Conservation (phyloP, 257 asterid species). For the Solanum pimpinellifolium region DNA sequence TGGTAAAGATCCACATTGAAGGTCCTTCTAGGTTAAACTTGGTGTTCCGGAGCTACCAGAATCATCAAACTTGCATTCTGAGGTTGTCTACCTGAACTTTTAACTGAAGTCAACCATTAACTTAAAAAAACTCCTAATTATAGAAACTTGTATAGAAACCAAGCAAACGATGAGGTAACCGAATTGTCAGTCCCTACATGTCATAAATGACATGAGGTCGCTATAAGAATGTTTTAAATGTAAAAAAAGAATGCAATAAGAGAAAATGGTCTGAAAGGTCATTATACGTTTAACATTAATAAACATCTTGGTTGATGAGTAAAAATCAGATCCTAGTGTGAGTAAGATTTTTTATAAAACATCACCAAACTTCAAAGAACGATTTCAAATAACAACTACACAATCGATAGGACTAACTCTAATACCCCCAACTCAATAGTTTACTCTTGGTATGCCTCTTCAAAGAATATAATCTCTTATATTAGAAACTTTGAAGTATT, state of each 20-base stretch:
- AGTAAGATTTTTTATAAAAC: not conserved
- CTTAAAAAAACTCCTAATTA: too few species aligned
- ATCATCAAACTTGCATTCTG: not conserved
- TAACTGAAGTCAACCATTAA: not conserved
- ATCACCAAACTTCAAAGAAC: not conserved
- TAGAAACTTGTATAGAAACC: too few species aligned
- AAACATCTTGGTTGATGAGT: not conserved
- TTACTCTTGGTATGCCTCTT: not conserved
- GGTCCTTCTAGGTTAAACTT: not conserved
- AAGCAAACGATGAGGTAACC: not conserved
- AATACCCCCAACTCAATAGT: not conserved
- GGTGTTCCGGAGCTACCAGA: not conserved
- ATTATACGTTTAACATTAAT: not conserved
- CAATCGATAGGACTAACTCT: not conserved
- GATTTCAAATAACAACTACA: not conserved
- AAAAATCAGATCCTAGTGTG: not conserved
- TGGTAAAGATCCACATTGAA: not conserved
- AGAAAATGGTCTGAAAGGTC: not conserved
- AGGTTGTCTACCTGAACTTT: not conserved
- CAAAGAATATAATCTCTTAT: not conserved
- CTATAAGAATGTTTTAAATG: not conserved
- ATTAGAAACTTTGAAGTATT: not conserved
- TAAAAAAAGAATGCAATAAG: too few species aligned
- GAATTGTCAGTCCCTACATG: not conserved
- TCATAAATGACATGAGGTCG: not conserved